Evolutionary conservation across 148 eudicot species (phyloP).

Genomic region (Selenicereus undatus): DNA sequence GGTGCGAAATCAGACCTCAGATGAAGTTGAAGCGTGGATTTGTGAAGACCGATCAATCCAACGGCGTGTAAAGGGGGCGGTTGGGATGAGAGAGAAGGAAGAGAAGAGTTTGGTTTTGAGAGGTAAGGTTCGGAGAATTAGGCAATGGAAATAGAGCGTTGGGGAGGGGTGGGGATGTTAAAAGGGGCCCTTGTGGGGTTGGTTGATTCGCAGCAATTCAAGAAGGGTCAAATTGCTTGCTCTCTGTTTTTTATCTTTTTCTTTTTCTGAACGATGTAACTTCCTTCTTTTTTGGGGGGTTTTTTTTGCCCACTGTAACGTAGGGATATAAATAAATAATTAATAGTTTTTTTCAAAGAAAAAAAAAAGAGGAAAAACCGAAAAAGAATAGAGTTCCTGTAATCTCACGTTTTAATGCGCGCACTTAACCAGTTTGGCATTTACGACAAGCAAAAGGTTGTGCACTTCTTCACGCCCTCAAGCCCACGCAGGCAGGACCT

Average conservation of each 20-base stretch:
- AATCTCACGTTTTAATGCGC: not conserved
- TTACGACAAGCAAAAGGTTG: constrained; percentile 4
- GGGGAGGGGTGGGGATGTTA: not conserved
- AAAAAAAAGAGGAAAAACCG: not conserved
- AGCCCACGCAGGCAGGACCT: not conserved
- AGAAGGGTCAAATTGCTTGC: not conserved
- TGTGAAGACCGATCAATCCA: constrained; percentile 11
- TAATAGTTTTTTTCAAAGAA: not conserved
- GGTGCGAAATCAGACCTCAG: constrained; percentile 21
- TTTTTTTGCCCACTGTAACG: too few species aligned
- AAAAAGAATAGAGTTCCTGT: not conserved
- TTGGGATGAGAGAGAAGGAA: constrained; percentile 10
- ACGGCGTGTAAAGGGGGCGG: constrained; percentile 23
- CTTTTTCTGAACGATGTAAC: not conserved
- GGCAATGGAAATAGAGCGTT: constrained; percentile 19
- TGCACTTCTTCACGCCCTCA: not conserved
- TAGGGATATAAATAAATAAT: not conserved
- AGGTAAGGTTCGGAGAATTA: constrained; percentile 23
- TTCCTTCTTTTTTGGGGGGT: not conserved
- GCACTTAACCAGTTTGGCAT: not conserved
- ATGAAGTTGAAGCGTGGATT: not conserved
- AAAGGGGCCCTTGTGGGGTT: not conserved
- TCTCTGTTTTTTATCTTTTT: not conserved
- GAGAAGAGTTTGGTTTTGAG: constrained; percentile 10
- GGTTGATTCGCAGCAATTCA: constrained; percentile 14